Conservation (phyloP, 306 rosid species). For the Vicia faba region DNA sequence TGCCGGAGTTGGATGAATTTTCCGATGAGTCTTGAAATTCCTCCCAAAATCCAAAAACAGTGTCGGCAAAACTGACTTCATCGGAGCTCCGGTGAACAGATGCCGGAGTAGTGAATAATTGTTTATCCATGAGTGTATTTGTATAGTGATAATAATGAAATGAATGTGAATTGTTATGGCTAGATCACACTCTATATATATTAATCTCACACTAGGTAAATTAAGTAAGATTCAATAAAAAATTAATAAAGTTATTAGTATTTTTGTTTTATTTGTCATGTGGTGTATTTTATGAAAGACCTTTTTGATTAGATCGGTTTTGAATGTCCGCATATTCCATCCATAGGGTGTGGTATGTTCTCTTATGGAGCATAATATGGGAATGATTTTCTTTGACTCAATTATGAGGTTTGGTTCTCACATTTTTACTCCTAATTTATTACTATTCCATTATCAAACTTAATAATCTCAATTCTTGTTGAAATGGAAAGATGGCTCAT, state of each 20-base stretch:
- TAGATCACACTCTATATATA: neutral
- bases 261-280: constrained; percentile 15
- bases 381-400: neutral
- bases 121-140: constrained; percentile 1
- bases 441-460: no score
- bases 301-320: constrained; percentile 23
- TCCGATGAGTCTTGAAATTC: constrained; percentile 40
- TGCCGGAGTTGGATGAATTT: constrained; percentile 47
- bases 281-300: neutral
- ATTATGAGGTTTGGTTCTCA: no score
- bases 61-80: constrained; percentile 49
- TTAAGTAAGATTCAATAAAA: no score
- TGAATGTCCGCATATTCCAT: constrained; percentile 42
- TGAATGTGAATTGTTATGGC: constrained; percentile 7
- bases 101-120: neutral
- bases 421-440: no score
- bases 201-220: neutral
- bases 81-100: constrained; percentile 33
- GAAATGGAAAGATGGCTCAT: no score
- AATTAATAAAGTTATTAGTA: constrained; percentile 12
- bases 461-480: no score
- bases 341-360: constrained; percentile 3
- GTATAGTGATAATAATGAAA: neutral
- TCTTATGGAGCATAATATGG: neutral
- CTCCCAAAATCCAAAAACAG: constrained; percentile 63